These are phyloP conservation scores for Actinidia chinensis DNA, from an alignment of 179 eudicot species.

Conservation along the genomic window DNA sequence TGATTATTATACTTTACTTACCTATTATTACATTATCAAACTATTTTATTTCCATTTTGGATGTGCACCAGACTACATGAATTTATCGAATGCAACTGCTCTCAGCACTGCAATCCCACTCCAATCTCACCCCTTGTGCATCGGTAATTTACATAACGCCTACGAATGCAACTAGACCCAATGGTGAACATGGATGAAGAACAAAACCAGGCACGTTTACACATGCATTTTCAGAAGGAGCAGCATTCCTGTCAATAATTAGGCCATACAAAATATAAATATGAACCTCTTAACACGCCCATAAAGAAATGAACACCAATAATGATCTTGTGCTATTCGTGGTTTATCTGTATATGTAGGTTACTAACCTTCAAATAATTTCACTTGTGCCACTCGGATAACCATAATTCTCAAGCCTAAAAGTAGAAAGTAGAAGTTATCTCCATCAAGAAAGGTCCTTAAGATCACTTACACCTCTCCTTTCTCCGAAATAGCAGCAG, in stretches of 20 bases:
- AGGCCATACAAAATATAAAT: neutral
- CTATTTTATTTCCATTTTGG: no score
- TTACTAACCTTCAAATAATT: slow-evolving; percentile 19
- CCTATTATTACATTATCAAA: no score
- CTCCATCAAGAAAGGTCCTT: slow-evolving; percentile 38
- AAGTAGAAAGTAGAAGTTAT: slow-evolving; percentile 25
- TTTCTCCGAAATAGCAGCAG: slow-evolving; percentile 88
- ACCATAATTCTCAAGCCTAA: slow-evolving; percentile 27
- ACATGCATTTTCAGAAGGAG: neutral
- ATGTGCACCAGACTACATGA: no score
- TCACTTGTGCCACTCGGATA: slow-evolving; percentile 34
- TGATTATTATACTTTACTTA: no score
- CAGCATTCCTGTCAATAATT: neutral
- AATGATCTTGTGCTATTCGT: neutral
- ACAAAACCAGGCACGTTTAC: no score
- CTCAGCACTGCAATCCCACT: no score
- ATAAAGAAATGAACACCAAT: neutral
- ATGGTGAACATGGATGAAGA: neutral
- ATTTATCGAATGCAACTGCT: no score
- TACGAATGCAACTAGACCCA: neutral
- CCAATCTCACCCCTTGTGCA: no score
- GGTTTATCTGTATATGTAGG: neutral
- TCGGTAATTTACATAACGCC: neutral
- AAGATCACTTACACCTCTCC: slow-evolving; percentile 93
- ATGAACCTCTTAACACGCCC: neutral